These are phyloP conservation scores for Venturia oleaginea DNA, from an alignment of 2,329 filamentous ascomycete species.

Conservation along the genomic window DNA sequence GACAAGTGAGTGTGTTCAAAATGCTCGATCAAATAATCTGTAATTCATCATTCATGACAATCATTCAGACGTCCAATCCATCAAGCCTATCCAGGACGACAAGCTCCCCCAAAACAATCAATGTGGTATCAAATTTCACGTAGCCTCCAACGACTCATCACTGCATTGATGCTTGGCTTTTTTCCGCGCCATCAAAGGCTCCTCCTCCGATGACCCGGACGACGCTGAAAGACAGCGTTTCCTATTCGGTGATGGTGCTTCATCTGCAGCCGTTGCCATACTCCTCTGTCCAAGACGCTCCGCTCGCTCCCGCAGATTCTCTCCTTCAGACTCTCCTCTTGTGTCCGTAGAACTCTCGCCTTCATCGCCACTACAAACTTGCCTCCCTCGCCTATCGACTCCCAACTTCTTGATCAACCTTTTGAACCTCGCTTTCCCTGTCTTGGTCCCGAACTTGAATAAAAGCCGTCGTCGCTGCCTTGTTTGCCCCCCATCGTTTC, in stretches of 20 bases:
- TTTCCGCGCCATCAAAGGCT: neutral
- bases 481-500: neutral
- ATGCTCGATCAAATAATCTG: neutral
- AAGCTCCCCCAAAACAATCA: neutral
- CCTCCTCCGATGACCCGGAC: neutral
- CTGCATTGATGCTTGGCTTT: neutral
- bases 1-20: neutral
- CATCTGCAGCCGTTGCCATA: neutral
- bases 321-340: neutral
- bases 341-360: neutral
- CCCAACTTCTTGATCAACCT: neutral
- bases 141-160: neutral
- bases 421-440: neutral
- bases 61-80: neutral
- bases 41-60: neutral
- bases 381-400: neutral
- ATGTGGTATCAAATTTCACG: neutral
- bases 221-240: neutral
- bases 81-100: neutral
- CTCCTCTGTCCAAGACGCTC: neutral
- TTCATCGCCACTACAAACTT: neutral
- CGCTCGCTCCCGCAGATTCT: neutral
- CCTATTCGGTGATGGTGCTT: neutral
- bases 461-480: neutral
- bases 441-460: neutral